These are phyloP conservation scores for Heritiera fomes DNA, from an alignment of 345 rosid genomes.

Conservation along the genomic window DNA sequence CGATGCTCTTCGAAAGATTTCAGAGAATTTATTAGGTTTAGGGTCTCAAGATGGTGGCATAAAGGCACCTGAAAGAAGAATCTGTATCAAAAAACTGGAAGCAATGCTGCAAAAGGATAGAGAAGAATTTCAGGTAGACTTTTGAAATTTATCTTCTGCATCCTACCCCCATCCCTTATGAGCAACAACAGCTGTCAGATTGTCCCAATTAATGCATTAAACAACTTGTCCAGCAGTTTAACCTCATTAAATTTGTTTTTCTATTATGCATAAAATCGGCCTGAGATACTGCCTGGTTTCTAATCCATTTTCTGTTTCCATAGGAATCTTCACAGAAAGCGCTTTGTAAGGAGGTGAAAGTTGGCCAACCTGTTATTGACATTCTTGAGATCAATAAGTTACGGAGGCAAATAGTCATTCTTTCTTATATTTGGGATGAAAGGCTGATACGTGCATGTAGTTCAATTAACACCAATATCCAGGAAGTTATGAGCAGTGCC, in stretches of 20 bases:
- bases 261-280: background rate
- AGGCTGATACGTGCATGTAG: conserved; percentile 62
- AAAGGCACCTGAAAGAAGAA: conserved; percentile 39
- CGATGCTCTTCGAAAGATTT: conserved; percentile 55
- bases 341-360: conserved; percentile 42
- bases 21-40: conserved; percentile 46
- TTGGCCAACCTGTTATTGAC: conserved; percentile 62
- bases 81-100: conserved; percentile 57
- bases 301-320: conserved; percentile 18
- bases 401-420: conserved; percentile 70
- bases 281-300: background rate
- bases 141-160: background rate
- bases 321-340: conserved; percentile 62
- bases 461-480: conserved; percentile 42
- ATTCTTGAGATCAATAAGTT: conserved; percentile 82
- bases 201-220: background rate
- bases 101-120: conserved; percentile 59
- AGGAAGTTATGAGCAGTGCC: conserved; percentile 37
- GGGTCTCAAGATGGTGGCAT: conserved; percentile 34
- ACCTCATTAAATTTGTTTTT: background rate
- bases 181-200: conserved; percentile 12
- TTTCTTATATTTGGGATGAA: conserved; percentile 85
- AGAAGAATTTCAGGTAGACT: conserved; percentile 74
- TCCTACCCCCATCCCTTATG: background rate
- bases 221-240: conserved; percentile 3